Evolutionary conservation across 352 stramenopile species (phyloP).

Genomic region (Phytophthora vignae): DNA sequence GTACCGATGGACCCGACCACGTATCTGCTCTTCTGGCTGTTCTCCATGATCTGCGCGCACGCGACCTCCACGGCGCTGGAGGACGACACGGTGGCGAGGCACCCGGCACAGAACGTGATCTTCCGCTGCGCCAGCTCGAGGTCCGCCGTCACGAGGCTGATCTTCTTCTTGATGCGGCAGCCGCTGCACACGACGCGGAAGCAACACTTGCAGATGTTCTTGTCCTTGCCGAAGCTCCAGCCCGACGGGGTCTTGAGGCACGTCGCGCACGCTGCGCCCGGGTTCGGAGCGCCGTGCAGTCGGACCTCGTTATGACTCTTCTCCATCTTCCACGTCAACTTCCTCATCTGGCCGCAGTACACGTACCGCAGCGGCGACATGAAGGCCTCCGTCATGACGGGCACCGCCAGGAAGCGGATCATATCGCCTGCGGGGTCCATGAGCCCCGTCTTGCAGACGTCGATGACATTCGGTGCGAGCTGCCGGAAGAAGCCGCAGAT

Average conservation of each 20-base stretch:
- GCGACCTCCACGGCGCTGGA: slow-evolving; percentile 30
- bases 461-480: slow-evolving; percentile 24
- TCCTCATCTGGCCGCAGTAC: slow-evolving; percentile 65
- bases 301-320: slow-evolving; percentile 34
- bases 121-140: slow-evolving; percentile 36
- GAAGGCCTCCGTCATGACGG: slow-evolving; percentile 42
- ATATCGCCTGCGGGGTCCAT: slow-evolving; percentile 40
- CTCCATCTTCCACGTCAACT: slow-evolving; percentile 64
- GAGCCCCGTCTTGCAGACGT: slow-evolving; percentile 35
- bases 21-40: slow-evolving; percentile 20
- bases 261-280: slow-evolving; percentile 21
- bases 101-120: slow-evolving; percentile 30
- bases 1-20: slow-evolving; percentile 7
- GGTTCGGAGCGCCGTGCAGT: slow-evolving; percentile 26
- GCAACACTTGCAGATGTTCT: slow-evolving; percentile 36
- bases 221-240: slow-evolving; percentile 32
- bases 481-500: slow-evolving; percentile 45
- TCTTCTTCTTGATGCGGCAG: slow-evolving; percentile 42
- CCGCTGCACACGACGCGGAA: slow-evolving; percentile 37
- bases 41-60: slow-evolving; percentile 26
- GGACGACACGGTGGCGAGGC: slow-evolving; percentile 29
- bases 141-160: slow-evolving; percentile 35
- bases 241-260: slow-evolving; percentile 29
- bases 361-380: slow-evolving; percentile 39
- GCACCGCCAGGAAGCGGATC: slow-evolving; percentile 40